Evolutionary conservation across 2,329 filamentous ascomycete genomes (phyloP).

Genomic region (Colletotrichum salicis): DNA sequence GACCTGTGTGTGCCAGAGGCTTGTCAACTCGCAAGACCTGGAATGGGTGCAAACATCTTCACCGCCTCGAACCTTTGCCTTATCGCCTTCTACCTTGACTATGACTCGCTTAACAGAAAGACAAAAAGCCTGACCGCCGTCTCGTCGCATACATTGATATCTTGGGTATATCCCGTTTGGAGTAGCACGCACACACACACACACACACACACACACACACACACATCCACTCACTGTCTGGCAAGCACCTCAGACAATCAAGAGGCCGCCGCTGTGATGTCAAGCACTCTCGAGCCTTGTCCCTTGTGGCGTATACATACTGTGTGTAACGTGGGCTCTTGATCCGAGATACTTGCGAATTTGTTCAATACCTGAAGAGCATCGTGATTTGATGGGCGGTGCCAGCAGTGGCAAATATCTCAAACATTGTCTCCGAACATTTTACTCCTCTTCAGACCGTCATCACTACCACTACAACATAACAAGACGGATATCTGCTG

Average conservation of each 20-base stretch:
- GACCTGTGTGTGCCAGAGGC: neutral
- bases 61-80: slow-evolving; percentile 4
- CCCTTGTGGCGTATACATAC: neutral
- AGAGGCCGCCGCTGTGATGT: slow-evolving; percentile 5
- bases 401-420: neutral
- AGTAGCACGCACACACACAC: neutral
- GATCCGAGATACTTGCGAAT: neutral
- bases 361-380: no score
- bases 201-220: neutral
- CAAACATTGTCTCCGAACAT: no score
- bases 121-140: neutral
- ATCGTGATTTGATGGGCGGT: neutral
- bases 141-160: neutral
- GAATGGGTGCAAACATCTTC: neutral
- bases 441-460: neutral
- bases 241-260: neutral
- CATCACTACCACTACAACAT: neutral
- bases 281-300: neutral
- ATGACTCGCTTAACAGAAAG: neutral
- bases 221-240: neutral
- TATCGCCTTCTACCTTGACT: neutral
- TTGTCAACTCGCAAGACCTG: neutral
- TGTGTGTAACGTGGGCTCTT: neutral
- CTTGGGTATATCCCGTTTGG: neutral
- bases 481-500: neutral